Evolutionary conservation across 2,329 filamentous ascomycete genomes (phyloP), one percentile per base, ranked within the genome.

Genomic region (Ophiosphaerella herpotricha): DNA sequence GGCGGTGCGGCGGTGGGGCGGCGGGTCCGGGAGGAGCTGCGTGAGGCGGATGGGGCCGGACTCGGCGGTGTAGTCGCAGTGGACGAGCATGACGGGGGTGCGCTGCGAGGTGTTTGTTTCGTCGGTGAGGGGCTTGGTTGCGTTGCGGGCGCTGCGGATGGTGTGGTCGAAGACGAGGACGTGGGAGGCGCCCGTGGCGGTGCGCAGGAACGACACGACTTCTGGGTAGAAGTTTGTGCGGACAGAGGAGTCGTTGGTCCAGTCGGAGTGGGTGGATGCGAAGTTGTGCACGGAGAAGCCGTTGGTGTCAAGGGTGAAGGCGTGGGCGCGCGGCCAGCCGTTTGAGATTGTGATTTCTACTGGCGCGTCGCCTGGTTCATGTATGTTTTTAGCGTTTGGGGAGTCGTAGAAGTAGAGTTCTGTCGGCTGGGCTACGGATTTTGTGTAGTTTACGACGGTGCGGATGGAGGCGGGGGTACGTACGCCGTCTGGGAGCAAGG

Each of bases 131-230:
- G 59, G 58, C 47, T 74, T 74, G 14, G 51, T 48, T 29, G 63
- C 63, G 35, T 73, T 68, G 4, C 58, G 52, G 29, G 68, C 62
- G 1, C 74, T 74, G 23, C 78, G 75, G 54, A 80, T 78, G 4
- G 77, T 80, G 52, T 80, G 78, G 60, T 80, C 78, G 61, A 80
- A 80, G 46, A 81, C 78, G 42, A 79, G 69, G 29, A 80, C 67
- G 4, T 71, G 67, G 21, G 71, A 73, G 7, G 76, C 77, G 13
- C 77, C 77, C 3, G 74, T 71, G 23, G 74, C 74, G 46, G 73
- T 70, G 49, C 79, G 78, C 12, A 80, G 53, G 46, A 80, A 71
- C 16, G 76, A 70, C 26, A 80, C 77, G 13, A 77, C 72, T 53
- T 80, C 76, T 0, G 77, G 74, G 45, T 80, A 80, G 51, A 80